Base-by-base conservation (phyloP, 73 alveolate species). In the Paramecium pentaurelia region DNA sequence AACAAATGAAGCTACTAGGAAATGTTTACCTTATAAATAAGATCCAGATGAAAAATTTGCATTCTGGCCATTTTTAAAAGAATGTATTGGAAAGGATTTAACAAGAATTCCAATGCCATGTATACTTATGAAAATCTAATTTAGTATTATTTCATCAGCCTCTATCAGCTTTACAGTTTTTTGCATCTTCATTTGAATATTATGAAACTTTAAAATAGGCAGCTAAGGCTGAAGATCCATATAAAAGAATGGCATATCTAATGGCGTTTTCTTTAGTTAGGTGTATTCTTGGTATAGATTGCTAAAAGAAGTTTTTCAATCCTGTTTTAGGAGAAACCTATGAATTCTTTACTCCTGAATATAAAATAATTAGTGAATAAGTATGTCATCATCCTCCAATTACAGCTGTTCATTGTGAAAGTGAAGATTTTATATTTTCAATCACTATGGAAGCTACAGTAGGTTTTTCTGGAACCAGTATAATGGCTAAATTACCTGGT, bases 341-440 rank as follows among this genome's bases (percentile, higher is more conserved):
- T 86, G 98, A 95, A 77, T 70, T 86, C 14, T 2, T 45, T 27
- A 77, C 95, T 4, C 92, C 93, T 30, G 88, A 88, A 8, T 95
- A 77, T 86, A 77, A 64, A 49, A 60, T 60, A 71, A 77, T 93
- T 18, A 22, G 93, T 18, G 98, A 95, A 77, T 86, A 95, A 71
- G 98, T 95, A 11, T 70, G 95, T 77, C 98, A 95, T 93, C 98
- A 95, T 92, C 98, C 98, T 12, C 98, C 98, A 10, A 94, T 96
- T 64, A 36, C 98, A 9, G 99, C 99, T 0, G 85, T 64, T 49
- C 98, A 93, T 90, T 96, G 97, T 10, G 98, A 97, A 37, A 92
- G 95, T 38, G 94, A 86, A 6, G 95, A 84, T 34, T 96, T 93
- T 75, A 93, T 86, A 25, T 77, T 75, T 6, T 93, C 28, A 11